These are phyloP conservation scores for Fusarium nurragi DNA, from an alignment of 2,329 filamentous ascomycete species.

Conservation along the genomic window DNA sequence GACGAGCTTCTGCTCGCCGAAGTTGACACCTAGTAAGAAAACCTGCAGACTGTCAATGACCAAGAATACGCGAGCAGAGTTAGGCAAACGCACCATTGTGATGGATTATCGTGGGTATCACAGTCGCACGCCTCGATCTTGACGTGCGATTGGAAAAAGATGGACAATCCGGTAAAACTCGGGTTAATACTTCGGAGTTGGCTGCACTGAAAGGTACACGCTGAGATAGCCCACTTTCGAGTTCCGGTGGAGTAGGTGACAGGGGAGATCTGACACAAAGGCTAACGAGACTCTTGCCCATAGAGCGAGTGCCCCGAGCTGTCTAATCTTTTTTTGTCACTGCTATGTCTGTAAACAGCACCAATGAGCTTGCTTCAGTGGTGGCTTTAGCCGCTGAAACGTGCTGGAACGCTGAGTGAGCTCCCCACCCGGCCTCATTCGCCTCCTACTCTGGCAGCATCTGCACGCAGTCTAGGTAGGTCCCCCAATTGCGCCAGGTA, in stretches of 20 bases:
- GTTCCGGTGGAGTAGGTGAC: conserved; percentile 3
- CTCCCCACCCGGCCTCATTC: conserved; percentile 12
- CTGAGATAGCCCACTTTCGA: neutral
- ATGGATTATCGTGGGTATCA: conserved; percentile 32
- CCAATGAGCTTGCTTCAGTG: conserved; percentile 12
- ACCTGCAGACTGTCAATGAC: conserved; percentile 60
- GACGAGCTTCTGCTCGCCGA: conserved; percentile 83
- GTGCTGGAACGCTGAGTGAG: conserved; percentile 37
- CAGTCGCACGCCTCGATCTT: conserved; percentile 37
- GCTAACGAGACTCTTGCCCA: neutral
- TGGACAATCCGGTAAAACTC: conserved; percentile 42
- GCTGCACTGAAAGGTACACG: neutral
- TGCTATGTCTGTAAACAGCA: neutral
- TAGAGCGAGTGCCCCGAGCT: neutral
- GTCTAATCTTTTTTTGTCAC: conserved; percentile 18
- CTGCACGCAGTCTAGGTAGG: conserved; percentile 20
- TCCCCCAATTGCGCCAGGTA: conserved; percentile 38
- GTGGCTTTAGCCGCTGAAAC: conserved; percentile 38
- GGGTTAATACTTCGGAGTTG: conserved; percentile 37
- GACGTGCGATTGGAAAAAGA: conserved; percentile 35
- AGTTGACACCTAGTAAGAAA: conserved; percentile 87
- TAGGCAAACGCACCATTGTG: conserved; percentile 37
- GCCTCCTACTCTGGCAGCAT: conserved; percentile 17
- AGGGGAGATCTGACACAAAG: conserved; percentile 10
- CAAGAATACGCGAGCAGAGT: neutral